Conservation (phyloP, 1,284 basidiomycete genomes). For the Cryptococcus hybrid region DNA sequence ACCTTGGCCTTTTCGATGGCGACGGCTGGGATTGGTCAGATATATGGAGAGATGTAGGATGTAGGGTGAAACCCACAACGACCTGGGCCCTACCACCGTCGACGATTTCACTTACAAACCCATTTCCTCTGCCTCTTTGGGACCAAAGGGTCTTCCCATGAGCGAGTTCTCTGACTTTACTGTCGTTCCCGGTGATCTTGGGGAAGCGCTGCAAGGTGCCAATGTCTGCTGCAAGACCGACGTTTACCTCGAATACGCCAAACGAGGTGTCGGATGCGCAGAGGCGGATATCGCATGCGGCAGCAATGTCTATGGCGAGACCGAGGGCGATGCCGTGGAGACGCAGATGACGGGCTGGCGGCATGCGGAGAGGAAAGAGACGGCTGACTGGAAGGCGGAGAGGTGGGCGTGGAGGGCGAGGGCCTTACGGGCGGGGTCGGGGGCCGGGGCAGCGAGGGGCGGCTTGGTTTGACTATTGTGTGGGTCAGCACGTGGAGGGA, state of each 20-base stretch:
- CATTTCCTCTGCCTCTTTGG: constrained; percentile 66
- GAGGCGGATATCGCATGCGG: constrained; percentile 78
- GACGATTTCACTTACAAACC: constrained; percentile 74
- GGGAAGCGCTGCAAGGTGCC: constrained; percentile 84
- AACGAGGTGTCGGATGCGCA: constrained; percentile 65
- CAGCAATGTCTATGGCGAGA: constrained; percentile 68
- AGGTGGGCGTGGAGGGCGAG: constrained; percentile 57
- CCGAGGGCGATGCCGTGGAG: constrained; percentile 75
- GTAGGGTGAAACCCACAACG: constrained; percentile 47
- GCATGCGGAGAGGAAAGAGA: constrained; percentile 67
- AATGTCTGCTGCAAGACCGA: constrained; percentile 86
- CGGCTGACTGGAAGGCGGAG: constrained; percentile 67
- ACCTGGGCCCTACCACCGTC: constrained; percentile 62
- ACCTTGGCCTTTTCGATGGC: constrained; percentile 65
- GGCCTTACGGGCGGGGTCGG: constrained; percentile 60
- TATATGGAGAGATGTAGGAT: no score
- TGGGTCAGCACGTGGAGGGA: neutral
- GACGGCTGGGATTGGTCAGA: no score
- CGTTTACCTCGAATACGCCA: constrained; percentile 85
- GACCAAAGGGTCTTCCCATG: constrained; percentile 70
- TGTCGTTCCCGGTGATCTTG: constrained; percentile 75
- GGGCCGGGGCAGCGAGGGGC: constrained; percentile 3
- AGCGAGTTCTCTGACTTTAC: constrained; percentile 74
- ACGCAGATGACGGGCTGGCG: constrained; percentile 79
- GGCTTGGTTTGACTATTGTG: constrained; percentile 36